phyloP scores from a whole-genome alignment of 2,329 filamentous ascomycete species.

The Neofusicoccum sp. region DNA sequence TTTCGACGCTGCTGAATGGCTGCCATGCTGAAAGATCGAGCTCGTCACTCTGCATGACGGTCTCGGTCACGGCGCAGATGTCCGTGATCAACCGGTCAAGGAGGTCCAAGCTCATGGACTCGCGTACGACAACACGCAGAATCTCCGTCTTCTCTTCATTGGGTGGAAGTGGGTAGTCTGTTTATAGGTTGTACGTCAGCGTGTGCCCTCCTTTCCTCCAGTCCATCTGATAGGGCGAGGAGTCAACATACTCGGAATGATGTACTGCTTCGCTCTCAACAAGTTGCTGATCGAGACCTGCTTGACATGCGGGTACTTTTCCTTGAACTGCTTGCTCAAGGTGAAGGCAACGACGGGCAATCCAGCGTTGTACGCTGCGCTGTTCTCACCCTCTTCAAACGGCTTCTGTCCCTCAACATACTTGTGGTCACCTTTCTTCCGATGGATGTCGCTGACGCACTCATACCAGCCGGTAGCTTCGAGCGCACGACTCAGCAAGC shows the following conservation, averaged over 20 bases:
- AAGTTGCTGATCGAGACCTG: constrained; percentile 63
- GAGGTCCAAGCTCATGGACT: constrained; percentile 67
- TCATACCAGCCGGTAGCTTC: constrained; percentile 65
- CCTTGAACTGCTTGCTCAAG: constrained; percentile 60
- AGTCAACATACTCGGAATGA: constrained; percentile 59
- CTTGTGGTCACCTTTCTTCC: constrained; percentile 49
- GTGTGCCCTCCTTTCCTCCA: neutral
- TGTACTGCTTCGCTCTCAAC: constrained; percentile 66
- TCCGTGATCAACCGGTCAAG: constrained; percentile 63
- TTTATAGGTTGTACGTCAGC: neutral
- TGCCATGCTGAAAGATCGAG: constrained; percentile 52
- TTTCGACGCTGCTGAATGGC: constrained; percentile 36
- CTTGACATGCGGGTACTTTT: constrained; percentile 61
- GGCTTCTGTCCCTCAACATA: constrained; percentile 44
- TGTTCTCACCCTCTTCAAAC: constrained; percentile 51
- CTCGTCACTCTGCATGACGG: constrained; percentile 54
- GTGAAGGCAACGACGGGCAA: constrained; percentile 68
- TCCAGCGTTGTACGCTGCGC: constrained; percentile 62
- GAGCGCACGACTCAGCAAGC: constrained; percentile 61
- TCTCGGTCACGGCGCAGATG: constrained; percentile 60
- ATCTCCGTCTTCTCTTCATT: constrained; percentile 63
- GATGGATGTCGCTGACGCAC: constrained; percentile 62
- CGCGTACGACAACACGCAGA: constrained; percentile 64
- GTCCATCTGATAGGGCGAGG: too few relatives aligned
- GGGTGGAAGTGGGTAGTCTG: constrained; percentile 65